phyloP scores from a whole-genome alignment of 768 basidiomycete species.

The Kwoniella pini region DNA sequence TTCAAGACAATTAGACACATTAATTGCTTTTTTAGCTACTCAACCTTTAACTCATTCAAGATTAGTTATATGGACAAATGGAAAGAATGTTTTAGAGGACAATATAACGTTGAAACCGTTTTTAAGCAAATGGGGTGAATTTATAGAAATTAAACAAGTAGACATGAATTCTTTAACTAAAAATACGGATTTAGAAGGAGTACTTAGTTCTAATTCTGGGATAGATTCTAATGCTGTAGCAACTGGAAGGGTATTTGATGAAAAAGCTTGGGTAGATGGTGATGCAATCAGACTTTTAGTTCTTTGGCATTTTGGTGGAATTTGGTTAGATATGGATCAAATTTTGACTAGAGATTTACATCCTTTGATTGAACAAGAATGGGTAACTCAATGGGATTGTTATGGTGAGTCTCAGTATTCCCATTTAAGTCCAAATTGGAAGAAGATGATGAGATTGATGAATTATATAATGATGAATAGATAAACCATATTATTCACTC shows the following conservation, averaged over 20 bases:
- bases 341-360: conserved; percentile 82
- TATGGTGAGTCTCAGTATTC: conserved; percentile 65
- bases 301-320: conserved; percentile 84
- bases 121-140: conserved; percentile 64
- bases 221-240: conserved; percentile 32
- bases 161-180: conserved; percentile 68
- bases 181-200: conserved; percentile 74
- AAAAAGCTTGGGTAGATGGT: conserved; percentile 90
- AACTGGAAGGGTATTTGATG: conserved; percentile 60
- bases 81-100: conserved; percentile 58
- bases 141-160: conserved; percentile 70
- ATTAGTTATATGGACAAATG: conserved; percentile 90
- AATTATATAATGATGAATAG: conserved; percentile 53
- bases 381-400: conserved; percentile 98
- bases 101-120: conserved; percentile 64
- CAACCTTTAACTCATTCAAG: conserved; percentile 68
- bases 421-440: neutral
- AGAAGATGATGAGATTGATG: neutral
- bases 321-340: conserved; percentile 98
- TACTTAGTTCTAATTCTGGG: conserved; percentile 55
- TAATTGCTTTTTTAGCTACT: conserved; percentile 91
- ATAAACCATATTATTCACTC: conserved; percentile 73
- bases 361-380: conserved; percentile 88
- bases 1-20: conserved; percentile 81
- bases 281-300: conserved; percentile 86